These are phyloP conservation scores for Capsicum rhomboideum DNA, from an alignment of 257 asterid species.

Conservation along the genomic window DNA sequence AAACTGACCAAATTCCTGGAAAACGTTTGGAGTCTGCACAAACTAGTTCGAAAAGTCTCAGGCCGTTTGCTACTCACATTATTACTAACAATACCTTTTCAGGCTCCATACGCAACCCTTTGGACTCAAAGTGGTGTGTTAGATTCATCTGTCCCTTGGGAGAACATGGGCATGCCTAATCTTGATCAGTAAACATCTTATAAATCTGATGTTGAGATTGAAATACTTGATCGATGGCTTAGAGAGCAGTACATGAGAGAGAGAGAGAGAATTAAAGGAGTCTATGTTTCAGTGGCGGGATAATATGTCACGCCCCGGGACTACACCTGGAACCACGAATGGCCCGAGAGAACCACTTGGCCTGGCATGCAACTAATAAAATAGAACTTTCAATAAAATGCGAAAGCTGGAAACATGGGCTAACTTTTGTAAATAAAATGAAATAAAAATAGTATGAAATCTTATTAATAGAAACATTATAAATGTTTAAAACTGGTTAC, in stretches of 20 bases:
- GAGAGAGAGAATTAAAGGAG: slow-evolving; percentile 56
- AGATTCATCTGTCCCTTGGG: slow-evolving; percentile 24
- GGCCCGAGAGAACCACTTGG: too few relatives aligned
- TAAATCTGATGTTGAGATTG: slow-evolving; percentile 56
- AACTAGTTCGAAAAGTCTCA: slow-evolving; percentile 13
- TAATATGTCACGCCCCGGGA: too few relatives aligned
- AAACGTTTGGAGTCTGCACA: slow-evolving; percentile 2
- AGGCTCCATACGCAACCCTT: slow-evolving; percentile 16
- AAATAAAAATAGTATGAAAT: too few relatives aligned
- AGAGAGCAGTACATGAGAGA: slow-evolving; percentile 59
- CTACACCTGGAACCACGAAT: too few relatives aligned
- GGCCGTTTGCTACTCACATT: slow-evolving; percentile 17
- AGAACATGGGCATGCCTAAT: slow-evolving; percentile 35
- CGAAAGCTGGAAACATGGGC: too few relatives aligned
- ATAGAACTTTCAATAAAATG: too few relatives aligned
- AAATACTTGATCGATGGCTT: slow-evolving; percentile 68
- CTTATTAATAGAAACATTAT: too few relatives aligned
- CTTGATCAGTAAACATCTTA: slow-evolving; percentile 62
- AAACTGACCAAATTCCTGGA: slow-evolving; percentile 21
- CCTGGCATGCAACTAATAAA: too few relatives aligned
- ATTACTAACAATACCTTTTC: slow-evolving; percentile 19
- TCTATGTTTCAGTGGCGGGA: slow-evolving; percentile 49
- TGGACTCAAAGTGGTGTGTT: slow-evolving; percentile 22
- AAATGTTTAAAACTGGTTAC: too few relatives aligned
- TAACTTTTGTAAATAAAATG: too few relatives aligned